These are phyloP conservation scores for Candida gorgasii DNA, from an alignment of 805 yeast genomes.

Conservation along the genomic window DNA sequence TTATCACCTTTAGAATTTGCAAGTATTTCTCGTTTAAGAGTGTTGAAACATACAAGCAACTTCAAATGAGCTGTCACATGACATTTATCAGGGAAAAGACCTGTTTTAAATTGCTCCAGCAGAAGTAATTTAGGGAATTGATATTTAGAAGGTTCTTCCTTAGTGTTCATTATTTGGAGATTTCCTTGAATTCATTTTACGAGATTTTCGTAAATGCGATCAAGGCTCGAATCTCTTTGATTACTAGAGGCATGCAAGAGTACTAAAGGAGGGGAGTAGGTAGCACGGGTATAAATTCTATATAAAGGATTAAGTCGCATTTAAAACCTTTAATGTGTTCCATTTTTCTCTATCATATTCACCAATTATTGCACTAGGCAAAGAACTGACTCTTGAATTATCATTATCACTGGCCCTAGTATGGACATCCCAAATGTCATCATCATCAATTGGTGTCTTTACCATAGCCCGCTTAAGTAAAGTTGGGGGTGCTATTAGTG, in stretches of 20 bases:
- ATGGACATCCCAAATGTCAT: constrained; percentile 29
- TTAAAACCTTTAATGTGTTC: constrained; percentile 47
- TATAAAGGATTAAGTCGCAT: too few species aligned
- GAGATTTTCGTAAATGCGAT: not conserved
- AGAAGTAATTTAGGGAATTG: not conserved
- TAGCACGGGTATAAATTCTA: too few species aligned
- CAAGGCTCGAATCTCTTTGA: too few species aligned
- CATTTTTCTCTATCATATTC: constrained; percentile 68
- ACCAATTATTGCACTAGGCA: constrained; percentile 61
- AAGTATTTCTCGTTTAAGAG: constrained; percentile 4
- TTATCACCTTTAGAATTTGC: constrained; percentile 10
- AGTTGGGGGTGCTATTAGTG: constrained; percentile 16
- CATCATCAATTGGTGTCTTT: constrained; percentile 11
- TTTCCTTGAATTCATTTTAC: too few species aligned
- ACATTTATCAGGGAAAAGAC: not conserved
- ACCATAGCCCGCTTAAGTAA: constrained; percentile 20
- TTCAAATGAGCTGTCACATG: constrained; percentile 22
- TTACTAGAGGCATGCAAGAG: too few species aligned
- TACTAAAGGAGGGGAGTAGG: too few species aligned
- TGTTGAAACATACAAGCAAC: constrained; percentile 21
- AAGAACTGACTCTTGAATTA: constrained; percentile 41
- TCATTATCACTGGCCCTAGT: constrained; percentile 34
- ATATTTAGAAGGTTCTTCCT: not conserved
- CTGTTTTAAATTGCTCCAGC: not conserved
- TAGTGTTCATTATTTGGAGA: too few species aligned